Evolutionary conservation across 768 basidiomycete genomes (phyloP), one percentile per base, ranked within the genome.

Genomic region (Phylloporus arenicola): DNA sequence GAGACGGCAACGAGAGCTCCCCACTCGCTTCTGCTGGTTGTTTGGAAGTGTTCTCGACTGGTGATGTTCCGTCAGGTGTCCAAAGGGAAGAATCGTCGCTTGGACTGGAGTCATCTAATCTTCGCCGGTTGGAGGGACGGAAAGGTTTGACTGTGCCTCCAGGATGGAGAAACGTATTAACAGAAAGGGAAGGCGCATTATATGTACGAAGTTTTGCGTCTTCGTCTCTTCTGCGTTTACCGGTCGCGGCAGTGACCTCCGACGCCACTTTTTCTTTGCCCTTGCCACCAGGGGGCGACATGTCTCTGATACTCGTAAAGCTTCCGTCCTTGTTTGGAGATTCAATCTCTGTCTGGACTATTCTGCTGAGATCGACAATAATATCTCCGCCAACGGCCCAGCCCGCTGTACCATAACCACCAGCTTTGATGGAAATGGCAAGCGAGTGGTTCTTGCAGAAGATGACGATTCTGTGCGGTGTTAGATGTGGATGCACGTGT

Each of bases 331-430:
- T 60, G 12, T 64, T 68, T 16, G 86, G 86, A 7, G 73, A 59
- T 61, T 88, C 86, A 47, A 92, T 82, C 29, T 82, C 78, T 34
- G 88, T 72, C 33, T 84, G 83, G 46, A 74, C 72, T 44, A 96
- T 70, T 57, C 76, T 79, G 59, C 76, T 79, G 43, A 95, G 69
- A 69, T 95, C 93, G 57, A 94, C 68, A 61, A 95, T 83, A 50
- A 95, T 73, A 59, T 94, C 86, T 33, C 93, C 93, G 14, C 82
- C 83, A 47, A 94, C 80, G 42, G 89, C 81, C 87, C 91, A 92
- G 1, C 91, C 92, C 10, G 85, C 89, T 1, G 88, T 93, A 6
- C 92, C 93, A 62, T 88, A 93, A 0, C 93, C 93, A 22, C 93
- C 93, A 1, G 89, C 87, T 64, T 91, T 92, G 58, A 92, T 78